Conservation (phyloP, 192 early-diverging fungal species). For the Entomortierella chlamydospora region DNA sequence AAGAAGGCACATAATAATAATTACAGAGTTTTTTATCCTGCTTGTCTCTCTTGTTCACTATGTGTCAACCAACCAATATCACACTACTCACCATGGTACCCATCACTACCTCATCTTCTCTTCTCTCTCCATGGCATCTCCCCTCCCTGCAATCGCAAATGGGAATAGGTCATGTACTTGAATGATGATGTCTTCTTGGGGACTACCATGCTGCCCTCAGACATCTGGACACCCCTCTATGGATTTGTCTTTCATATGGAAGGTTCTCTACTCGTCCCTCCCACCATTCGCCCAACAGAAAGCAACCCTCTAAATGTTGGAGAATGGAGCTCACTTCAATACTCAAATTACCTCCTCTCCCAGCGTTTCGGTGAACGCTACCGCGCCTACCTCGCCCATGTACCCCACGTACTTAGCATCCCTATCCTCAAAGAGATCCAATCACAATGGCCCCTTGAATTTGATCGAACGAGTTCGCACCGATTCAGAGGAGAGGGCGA, state of each 20-base stretch:
- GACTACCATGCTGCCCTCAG: conserved; percentile 25
- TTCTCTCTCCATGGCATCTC: no score
- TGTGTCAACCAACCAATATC: no score
- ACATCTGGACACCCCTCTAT: conserved; percentile 55
- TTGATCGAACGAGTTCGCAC: conserved; percentile 45
- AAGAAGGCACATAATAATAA: no score
- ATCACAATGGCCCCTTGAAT: conserved; percentile 38
- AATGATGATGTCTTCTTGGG: conserved; percentile 59
- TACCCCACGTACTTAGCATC: conserved; percentile 50
- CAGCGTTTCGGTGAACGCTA: conserved; percentile 54
- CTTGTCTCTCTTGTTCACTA: no score
- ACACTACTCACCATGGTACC: no score
- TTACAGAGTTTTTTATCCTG: no score
- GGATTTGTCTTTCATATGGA: conserved; percentile 57
- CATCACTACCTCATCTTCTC: no score
- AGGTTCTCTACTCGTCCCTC: conserved; percentile 28
- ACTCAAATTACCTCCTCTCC: conserved; percentile 53
- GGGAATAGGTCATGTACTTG: conserved; percentile 57
- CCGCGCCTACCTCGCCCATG: conserved; percentile 53
- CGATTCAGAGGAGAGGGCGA: conserved; percentile 53
- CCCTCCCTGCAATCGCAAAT: no score
- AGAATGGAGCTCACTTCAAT: conserved; percentile 56
- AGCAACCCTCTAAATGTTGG: conserved; percentile 26
- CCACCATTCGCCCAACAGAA: conserved; percentile 21
- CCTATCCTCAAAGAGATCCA: conserved; percentile 51